These are phyloP conservation scores for Candida ficus DNA, from an alignment of 805 yeast species.

Conservation along the genomic window DNA sequence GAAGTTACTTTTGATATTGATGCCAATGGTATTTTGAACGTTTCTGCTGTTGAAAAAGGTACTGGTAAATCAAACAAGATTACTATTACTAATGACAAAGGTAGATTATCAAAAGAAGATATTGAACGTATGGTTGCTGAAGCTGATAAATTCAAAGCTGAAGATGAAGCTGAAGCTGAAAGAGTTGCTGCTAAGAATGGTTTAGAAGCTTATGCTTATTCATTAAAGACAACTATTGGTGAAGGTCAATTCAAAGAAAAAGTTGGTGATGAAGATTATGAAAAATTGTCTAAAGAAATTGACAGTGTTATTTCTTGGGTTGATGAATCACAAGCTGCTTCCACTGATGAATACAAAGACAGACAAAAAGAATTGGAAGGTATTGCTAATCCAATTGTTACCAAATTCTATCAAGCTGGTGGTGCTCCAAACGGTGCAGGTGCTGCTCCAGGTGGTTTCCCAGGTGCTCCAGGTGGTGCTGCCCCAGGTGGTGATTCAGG, in stretches of 20 bases:
- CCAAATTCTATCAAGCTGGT: conserved; percentile 87
- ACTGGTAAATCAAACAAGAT: conserved; percentile 97
- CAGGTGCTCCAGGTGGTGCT: conserved; percentile 48
- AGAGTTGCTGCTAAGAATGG: conserved; percentile 95
- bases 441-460: conserved; percentile 57
- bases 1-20: conserved; percentile 97
- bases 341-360: conserved; percentile 88
- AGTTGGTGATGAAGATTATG: conserved; percentile 66
- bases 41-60: conserved; percentile 96
- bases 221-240: conserved; percentile 75
- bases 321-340: conserved; percentile 87
- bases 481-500: conserved; percentile 49
- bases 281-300: conserved; percentile 74
- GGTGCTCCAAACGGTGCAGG: conserved; percentile 79
- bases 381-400: conserved; percentile 94
- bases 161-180: conserved; percentile 90
- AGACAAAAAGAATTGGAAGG: conserved; percentile 96
- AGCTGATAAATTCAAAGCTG: conserved; percentile 97
- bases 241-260: conserved; percentile 77
- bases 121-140: conserved; percentile 97
- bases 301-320: conserved; percentile 87
- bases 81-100: conserved; percentile 97
- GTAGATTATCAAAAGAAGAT: conserved; percentile 97
- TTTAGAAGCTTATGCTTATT: conserved; percentile 93
- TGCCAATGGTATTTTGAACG: conserved; percentile 97